Percentiles rank a stretch among this genome's conserved stretches.
Evolutionary conservation across 305 asterid species (phyloP).

Genomic region (Salvia sclarea): DNA sequence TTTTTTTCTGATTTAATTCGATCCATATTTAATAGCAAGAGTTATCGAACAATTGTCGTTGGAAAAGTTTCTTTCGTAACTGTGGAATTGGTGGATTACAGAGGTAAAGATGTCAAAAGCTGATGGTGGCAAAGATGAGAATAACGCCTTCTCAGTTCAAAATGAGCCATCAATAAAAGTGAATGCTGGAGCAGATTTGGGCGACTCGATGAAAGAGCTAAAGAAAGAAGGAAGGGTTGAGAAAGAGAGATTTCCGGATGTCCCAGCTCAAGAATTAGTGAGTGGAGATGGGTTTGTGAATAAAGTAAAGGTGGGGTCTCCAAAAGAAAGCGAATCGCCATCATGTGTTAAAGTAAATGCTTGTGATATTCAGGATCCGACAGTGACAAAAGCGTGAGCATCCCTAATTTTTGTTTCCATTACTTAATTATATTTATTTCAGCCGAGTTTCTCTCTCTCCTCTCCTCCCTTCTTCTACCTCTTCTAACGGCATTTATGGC

Average conservation of each 20-base stretch:
- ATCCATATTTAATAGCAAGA: slow-evolving; percentile 16
- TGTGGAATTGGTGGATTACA: slow-evolving; percentile 49
- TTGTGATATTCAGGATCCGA: slow-evolving; percentile 53
- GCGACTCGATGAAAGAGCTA: slow-evolving; percentile 36
- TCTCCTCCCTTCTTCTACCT: background rate
- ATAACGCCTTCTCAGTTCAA: slow-evolving; percentile 36
- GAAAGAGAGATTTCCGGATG: slow-evolving; percentile 47
- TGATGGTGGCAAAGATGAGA: slow-evolving; percentile 41
- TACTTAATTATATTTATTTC: slow-evolving; percentile 20
- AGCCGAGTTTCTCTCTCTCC: slow-evolving; percentile 9
- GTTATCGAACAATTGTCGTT: slow-evolving; percentile 19
- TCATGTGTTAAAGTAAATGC: slow-evolving; percentile 52
- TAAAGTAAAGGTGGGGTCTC: slow-evolving; percentile 47
- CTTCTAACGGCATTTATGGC: slow-evolving; percentile 31
- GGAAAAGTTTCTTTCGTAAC: slow-evolving; percentile 25
- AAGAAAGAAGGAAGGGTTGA: slow-evolving; percentile 32
- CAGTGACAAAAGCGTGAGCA: slow-evolving; percentile 62
- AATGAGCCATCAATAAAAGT: slow-evolving; percentile 40
- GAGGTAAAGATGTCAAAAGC: slow-evolving; percentile 40
- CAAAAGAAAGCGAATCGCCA: slow-evolving; percentile 48
- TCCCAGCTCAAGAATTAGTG: slow-evolving; percentile 40
- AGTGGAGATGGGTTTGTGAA: slow-evolving; percentile 44
- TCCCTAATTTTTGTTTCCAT: slow-evolving; percentile 36
- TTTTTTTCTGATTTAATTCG: slow-evolving; percentile 11
- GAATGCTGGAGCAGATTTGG: slow-evolving; percentile 35